phyloP scores from a whole-genome alignment of 169 alveolate genomes.

The Plasmodium sp. region DNA sequence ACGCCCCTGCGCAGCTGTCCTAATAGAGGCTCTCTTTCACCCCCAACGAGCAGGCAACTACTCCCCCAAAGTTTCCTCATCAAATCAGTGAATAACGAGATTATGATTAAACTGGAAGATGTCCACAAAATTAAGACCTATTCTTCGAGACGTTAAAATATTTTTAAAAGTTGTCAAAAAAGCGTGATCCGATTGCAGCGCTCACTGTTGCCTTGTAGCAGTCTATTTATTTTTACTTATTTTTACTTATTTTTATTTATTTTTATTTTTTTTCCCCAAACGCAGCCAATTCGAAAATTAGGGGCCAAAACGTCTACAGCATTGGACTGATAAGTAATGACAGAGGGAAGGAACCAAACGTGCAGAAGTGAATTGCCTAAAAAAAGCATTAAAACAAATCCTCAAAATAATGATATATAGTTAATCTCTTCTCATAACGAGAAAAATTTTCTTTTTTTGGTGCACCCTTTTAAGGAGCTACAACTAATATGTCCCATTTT shows the following conservation, averaged over 20 bases:
- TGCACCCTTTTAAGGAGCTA: not conserved
- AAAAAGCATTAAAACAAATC: not conserved
- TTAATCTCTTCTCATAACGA: not conserved
- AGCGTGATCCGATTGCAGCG: not conserved
- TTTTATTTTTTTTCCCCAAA: not conserved
- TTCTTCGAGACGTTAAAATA: conserved; percentile 14
- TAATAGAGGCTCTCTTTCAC: not conserved
- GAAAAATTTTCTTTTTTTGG: not conserved
- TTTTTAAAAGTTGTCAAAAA: not conserved
- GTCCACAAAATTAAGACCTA: conserved; percentile 5
- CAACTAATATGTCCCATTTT: not conserved
- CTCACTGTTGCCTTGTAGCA: not conserved
- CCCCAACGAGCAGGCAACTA: conserved; percentile 8
- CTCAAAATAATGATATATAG: not conserved
- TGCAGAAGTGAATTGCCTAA: not conserved
- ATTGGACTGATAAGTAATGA: conserved; percentile 58
- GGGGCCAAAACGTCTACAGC: conserved; percentile 33
- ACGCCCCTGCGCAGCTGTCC: not conserved
- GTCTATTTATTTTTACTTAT: not conserved
- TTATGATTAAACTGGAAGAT: conserved; percentile 55
- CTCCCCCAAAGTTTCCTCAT: conserved; percentile 51
- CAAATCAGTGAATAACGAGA: conserved; percentile 30
- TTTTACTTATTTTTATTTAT: not conserved
- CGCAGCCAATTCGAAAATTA: conserved; percentile 16
- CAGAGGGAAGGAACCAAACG: not conserved